phyloP scores from a whole-genome alignment of 768 basidiomycete genomes.

The Russula sp. region DNA sequence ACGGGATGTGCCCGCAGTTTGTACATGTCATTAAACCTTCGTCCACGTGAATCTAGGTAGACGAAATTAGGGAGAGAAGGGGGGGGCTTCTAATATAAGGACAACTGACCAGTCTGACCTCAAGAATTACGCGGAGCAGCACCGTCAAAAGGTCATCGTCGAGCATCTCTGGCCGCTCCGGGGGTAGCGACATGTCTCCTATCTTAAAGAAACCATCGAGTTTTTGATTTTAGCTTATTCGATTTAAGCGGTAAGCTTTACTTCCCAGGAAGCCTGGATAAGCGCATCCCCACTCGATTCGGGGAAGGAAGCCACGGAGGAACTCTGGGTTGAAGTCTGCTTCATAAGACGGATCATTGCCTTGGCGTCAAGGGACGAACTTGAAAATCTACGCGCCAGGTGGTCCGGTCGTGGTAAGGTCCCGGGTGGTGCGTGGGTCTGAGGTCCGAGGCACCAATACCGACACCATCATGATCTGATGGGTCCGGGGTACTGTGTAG shows the following conservation, averaged over 20 bases:
- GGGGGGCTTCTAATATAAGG: background rate
- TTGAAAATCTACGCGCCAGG: too few relatives aligned
- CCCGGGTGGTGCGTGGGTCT: too few relatives aligned
- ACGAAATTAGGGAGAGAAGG: background rate
- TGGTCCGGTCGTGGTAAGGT: too few relatives aligned
- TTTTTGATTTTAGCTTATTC: background rate
- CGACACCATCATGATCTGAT: too few relatives aligned
- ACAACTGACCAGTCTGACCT: constrained; percentile 67
- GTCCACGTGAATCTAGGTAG: constrained; percentile 76
- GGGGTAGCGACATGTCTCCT: constrained; percentile 78
- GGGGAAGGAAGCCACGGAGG: constrained; percentile 72
- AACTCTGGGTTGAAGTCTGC: constrained; percentile 91
- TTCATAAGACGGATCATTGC: constrained; percentile 83
- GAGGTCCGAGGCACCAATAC: background rate
- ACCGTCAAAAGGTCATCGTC: constrained; percentile 78
- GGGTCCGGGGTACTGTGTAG: too few relatives aligned
- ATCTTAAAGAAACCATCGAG: constrained; percentile 42
- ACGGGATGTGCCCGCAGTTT: constrained; percentile 92
- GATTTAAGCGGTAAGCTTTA: constrained; percentile 31
- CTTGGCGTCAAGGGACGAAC: background rate
- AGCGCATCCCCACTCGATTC: constrained; percentile 87
- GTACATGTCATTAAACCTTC: constrained; percentile 93
- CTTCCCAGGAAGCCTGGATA: constrained; percentile 73
- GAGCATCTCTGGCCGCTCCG: constrained; percentile 63
- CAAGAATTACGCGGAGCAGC: constrained; percentile 88